phyloP scores from a whole-genome alignment of 1,284 basidiomycete species.

The Cutaneotrichosporon sp. region DNA sequence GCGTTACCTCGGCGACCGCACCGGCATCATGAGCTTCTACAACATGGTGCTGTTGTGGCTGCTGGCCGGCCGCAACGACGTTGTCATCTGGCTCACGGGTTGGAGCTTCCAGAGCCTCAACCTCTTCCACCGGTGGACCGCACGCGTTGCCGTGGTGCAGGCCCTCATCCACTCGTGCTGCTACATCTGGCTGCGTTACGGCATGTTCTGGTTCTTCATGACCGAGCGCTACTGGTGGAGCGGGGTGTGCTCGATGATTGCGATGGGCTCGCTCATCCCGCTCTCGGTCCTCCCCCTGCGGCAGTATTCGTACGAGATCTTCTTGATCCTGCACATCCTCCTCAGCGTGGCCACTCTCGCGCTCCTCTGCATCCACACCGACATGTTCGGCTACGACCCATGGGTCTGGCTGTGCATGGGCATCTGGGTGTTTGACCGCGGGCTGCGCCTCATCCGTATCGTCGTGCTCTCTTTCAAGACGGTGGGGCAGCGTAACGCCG shows the following conservation, averaged over 20 bases:
- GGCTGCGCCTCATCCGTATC: slow-evolving; percentile 31
- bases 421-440: slow-evolving; percentile 38
- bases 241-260: slow-evolving; percentile 23
- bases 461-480: slow-evolving; percentile 27
- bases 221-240: slow-evolving; percentile 10
- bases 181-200: slow-evolving; percentile 9
- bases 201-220: slow-evolving; percentile 8
- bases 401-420: slow-evolving; percentile 31
- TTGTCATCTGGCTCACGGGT: slow-evolving; percentile 40
- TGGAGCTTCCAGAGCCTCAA: slow-evolving; percentile 35
- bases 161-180: slow-evolving; percentile 32
- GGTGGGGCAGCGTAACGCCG: slow-evolving; percentile 20
- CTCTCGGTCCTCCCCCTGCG: slow-evolving; percentile 31
- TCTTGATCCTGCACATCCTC: slow-evolving; percentile 36
- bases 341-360: slow-evolving; percentile 30
- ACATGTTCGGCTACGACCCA: slow-evolving; percentile 25
- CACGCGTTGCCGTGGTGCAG: slow-evolving; percentile 28
- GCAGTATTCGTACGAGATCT: slow-evolving; percentile 31
- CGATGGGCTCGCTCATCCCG: slow-evolving; percentile 26
- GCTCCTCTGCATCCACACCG: slow-evolving; percentile 33
- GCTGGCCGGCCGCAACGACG: slow-evolving; percentile 37
- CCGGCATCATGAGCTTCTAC: slow-evolving; percentile 39
- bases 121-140: slow-evolving; percentile 41
- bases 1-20: slow-evolving; percentile 33
- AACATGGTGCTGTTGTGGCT: slow-evolving; percentile 36